A percentile compares a stretch with the other conserved stretches of the same genome.
Evolutionary conservation across 148 eudicot species (phyloP).

Genomic region (Rhododendron simsii): DNA sequence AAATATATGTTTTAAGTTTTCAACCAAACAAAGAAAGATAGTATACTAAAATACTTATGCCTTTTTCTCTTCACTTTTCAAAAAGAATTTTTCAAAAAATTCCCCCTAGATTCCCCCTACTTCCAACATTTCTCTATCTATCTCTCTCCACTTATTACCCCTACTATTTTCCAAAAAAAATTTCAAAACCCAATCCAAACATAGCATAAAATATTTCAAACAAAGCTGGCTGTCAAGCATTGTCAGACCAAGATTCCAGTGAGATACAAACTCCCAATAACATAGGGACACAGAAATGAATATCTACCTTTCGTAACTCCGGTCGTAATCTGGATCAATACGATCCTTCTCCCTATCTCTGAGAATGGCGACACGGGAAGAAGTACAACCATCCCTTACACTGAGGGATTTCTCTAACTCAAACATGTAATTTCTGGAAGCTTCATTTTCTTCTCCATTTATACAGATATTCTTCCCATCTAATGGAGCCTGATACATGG

Average conservation of each 20-base stretch:
- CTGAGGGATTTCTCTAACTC: conserved; percentile 39
- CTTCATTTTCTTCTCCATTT: conserved; percentile 53
- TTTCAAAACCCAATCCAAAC: too few relatives aligned
- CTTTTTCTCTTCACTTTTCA: too few relatives aligned
- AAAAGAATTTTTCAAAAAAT: too few relatives aligned
- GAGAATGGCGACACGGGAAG: conserved; percentile 71
- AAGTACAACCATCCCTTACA: conserved; percentile 46
- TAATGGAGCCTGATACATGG: conserved; percentile 22
- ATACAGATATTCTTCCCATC: conserved; percentile 35
- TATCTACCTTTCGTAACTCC: conserved; percentile 73
- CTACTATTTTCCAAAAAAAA: too few relatives aligned
- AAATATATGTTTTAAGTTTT: neutral
- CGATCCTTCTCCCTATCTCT: conserved; percentile 94
- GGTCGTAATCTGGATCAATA: conserved; percentile 90
- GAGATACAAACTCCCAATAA: neutral
- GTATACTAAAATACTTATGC: neutral
- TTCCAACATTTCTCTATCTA: too few relatives aligned
- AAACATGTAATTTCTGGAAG: conserved; percentile 25
- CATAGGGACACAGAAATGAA: neutral
- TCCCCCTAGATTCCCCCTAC: too few relatives aligned
- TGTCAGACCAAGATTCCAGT: neutral
- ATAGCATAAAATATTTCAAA: neutral
- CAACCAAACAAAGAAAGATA: neutral
- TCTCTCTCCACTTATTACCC: too few relatives aligned
- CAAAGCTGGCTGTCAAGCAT: neutral